Evolutionary conservation across 2,329 filamentous ascomycete species (phyloP).

Genomic region (Cladosporium sp.): DNA sequence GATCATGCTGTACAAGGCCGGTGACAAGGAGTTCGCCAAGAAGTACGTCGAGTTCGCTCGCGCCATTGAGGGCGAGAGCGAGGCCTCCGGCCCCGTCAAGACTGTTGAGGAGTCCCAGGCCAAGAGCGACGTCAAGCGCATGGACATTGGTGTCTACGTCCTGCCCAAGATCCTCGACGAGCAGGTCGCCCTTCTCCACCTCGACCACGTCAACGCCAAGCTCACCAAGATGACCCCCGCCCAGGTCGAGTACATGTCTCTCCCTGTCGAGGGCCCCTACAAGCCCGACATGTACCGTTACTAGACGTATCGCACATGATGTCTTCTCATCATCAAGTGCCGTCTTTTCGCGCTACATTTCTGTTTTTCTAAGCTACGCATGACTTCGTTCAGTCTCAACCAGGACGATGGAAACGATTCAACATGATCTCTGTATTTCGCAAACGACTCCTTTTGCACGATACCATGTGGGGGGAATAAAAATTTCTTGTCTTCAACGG

Average conservation of each 20-base stretch:
- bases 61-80: conserved; percentile 31
- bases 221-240: conserved; percentile 76
- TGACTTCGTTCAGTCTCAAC: conserved; percentile 1
- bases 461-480: conserved; percentile 49
- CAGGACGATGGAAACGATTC: conserved; percentile 39
- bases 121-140: conserved; percentile 58
- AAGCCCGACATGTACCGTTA: conserved; percentile 89
- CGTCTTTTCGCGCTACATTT: conserved; percentile 35
- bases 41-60: conserved; percentile 93
- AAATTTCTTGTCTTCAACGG: conserved; percentile 59
- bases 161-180: conserved; percentile 98
- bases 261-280: conserved; percentile 83
- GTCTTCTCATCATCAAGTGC: conserved; percentile 8
- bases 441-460: conserved; percentile 52
- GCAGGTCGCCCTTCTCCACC: conserved; percentile 92
- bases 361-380: conserved; percentile 19
- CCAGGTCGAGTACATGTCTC: conserved; percentile 92
- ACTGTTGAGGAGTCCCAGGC: conserved; percentile 50
- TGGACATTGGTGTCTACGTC: conserved; percentile 88
- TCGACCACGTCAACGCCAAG: conserved; percentile 90
- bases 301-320: conserved; percentile 43
- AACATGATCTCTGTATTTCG: conserved; percentile 19
- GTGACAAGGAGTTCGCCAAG: conserved; percentile 78
- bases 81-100: conserved; percentile 23
- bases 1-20: conserved; percentile 95